A percentile compares a stretch with the other conserved stretches of the same genome.
phyloP scores from a whole-genome alignment of 2,329 filamentous ascomycete species.

The Xylaria sp. region DNA sequence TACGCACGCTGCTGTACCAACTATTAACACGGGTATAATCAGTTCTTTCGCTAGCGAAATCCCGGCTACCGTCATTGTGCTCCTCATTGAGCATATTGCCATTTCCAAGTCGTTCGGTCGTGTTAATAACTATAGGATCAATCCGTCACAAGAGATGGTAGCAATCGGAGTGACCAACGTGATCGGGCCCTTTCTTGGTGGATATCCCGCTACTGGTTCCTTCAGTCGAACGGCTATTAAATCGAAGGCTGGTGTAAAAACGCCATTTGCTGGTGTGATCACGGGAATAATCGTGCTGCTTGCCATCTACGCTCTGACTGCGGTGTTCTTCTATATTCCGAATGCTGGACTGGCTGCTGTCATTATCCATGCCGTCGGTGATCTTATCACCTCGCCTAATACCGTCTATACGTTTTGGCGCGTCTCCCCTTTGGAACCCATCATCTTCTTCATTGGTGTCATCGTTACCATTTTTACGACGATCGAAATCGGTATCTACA shows the following conservation, averaged over 20 bases:
- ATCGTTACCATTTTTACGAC: conserved; percentile 86
- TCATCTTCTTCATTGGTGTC: conserved; percentile 95
- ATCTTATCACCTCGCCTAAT: conserved; percentile 90
- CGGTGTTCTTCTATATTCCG: conserved; percentile 94
- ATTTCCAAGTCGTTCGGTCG: conserved; percentile 97
- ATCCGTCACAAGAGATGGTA: conserved; percentile 95
- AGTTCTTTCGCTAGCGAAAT: conserved; percentile 75
- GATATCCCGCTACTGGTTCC: conserved; percentile 91
- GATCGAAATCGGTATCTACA: conserved; percentile 94
- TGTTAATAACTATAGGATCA: conserved; percentile 95
- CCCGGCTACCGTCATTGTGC: conserved; percentile 89
- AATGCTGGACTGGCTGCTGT: conserved; percentile 83
- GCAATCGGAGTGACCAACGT: conserved; percentile 93
- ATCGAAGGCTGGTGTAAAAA: conserved; percentile 94
- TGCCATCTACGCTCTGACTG: conserved; percentile 87
- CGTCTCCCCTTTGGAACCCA: conserved; percentile 87
- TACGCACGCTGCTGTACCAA: conserved; percentile 78
- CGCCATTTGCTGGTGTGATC: conserved; percentile 89
- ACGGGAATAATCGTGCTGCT: conserved; percentile 87
- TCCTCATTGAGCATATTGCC: conserved; percentile 95
- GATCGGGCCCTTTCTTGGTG: conserved; percentile 90
- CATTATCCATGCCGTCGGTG: conserved; percentile 95
- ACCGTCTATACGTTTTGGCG: conserved; percentile 96
- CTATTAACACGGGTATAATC: conserved; percentile 73
- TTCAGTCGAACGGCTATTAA: conserved; percentile 98